These are phyloP conservation scores for Agaricus subrufescens DNA, from an alignment of 768 basidiomycete species.

Conservation along the genomic window DNA sequence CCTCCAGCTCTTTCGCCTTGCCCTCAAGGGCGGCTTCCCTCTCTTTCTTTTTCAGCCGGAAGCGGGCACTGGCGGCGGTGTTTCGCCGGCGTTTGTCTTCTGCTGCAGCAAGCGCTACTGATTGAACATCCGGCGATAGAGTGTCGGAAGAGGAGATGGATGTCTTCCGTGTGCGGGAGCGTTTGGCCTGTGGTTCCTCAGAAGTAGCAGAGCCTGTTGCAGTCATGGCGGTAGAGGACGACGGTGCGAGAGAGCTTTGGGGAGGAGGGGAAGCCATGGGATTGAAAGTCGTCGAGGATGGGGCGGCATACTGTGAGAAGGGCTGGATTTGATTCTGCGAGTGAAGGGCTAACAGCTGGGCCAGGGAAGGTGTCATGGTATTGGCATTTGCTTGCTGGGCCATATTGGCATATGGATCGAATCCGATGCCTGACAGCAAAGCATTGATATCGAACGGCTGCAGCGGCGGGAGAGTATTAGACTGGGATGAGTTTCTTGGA, in stretches of 20 bases:
- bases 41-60: constrained; percentile 95
- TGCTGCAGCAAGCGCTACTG: constrained; percentile 39
- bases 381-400: constrained; percentile 26
- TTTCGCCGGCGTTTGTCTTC: constrained; percentile 95
- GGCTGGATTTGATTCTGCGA: constrained; percentile 19
- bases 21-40: constrained; percentile 85
- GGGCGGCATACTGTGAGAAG: constrained; percentile 14
- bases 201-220: constrained; percentile 16
- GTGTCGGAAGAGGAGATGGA: constrained; percentile 33
- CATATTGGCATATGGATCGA: constrained; percentile 36
- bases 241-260: constrained; percentile 11
- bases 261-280: constrained; percentile 14
- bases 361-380: constrained; percentile 49
- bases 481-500: constrained; percentile 18
- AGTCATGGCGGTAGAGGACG: constrained; percentile 15
- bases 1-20: constrained; percentile 80
- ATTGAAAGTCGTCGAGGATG: constrained; percentile 20
- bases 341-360: constrained; percentile 66
- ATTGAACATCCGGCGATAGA: constrained; percentile 16
- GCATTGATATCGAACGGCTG: constrained; percentile 36
- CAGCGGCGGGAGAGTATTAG: constrained; percentile 26
- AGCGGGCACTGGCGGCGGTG: constrained; percentile 89
- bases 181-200: constrained; percentile 42
- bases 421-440: constrained; percentile 31
- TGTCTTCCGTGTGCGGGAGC: constrained; percentile 50